These are phyloP conservation scores for Capronia epimyces DNA, from an alignment of 2,329 filamentous ascomycete species.

Conservation along the genomic window DNA sequence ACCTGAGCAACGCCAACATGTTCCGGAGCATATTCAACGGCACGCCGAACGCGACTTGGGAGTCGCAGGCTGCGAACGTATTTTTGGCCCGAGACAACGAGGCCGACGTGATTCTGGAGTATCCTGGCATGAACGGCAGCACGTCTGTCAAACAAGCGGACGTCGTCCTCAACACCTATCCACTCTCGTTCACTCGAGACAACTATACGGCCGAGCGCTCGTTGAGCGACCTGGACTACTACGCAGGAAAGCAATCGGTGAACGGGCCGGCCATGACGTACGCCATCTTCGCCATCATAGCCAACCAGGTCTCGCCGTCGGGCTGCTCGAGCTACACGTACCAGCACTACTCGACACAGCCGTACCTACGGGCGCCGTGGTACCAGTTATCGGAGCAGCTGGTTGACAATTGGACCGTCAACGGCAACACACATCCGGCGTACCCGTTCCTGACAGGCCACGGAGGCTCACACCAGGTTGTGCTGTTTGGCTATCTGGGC, in stretches of 20 bases:
- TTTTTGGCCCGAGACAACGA: slow-evolving; percentile 49
- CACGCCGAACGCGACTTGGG: slow-evolving; percentile 54
- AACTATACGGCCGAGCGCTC: slow-evolving; percentile 48
- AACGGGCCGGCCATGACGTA: slow-evolving; percentile 70
- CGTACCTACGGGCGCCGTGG: slow-evolving; percentile 62
- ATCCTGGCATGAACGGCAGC: slow-evolving; percentile 60
- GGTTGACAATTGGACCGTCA: slow-evolving; percentile 53
- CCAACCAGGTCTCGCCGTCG: slow-evolving; percentile 59
- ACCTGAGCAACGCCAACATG: slow-evolving; percentile 53
- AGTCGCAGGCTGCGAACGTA: slow-evolving; percentile 52
- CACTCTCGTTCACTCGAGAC: slow-evolving; percentile 53
- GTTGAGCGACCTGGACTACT: slow-evolving; percentile 60
- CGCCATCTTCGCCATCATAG: slow-evolving; percentile 62
- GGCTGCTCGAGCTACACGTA: slow-evolving; percentile 67
- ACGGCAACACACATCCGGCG: slow-evolving; percentile 63
- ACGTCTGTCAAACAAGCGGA: slow-evolving; percentile 66
- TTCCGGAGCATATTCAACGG: slow-evolving; percentile 54
- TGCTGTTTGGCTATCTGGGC: slow-evolving; percentile 63
- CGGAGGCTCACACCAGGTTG: slow-evolving; percentile 63
- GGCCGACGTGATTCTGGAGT: slow-evolving; percentile 60
- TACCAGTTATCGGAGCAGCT: slow-evolving; percentile 67
- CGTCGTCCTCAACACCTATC: slow-evolving; percentile 61
- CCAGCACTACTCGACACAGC: slow-evolving; percentile 56
- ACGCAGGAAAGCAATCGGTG: slow-evolving; percentile 62
- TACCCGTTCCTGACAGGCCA: slow-evolving; percentile 68